Conservation (phyloP, 176 grass and related monocot genomes). For the Avena sativa region DNA sequence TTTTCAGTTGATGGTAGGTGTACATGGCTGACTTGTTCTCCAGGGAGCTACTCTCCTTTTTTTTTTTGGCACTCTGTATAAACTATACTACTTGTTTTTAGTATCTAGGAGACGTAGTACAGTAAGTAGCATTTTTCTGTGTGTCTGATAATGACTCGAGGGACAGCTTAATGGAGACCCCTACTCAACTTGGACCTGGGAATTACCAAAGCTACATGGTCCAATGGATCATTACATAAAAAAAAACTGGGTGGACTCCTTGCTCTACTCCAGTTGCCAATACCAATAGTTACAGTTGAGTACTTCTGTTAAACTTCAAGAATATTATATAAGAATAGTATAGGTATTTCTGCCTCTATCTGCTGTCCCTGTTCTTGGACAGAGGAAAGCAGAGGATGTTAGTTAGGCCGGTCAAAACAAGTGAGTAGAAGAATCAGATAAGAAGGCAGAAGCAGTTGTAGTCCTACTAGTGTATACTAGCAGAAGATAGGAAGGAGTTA, state of each 20-base stretch:
- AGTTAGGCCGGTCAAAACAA: conserved; percentile 35
- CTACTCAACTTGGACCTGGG: conserved; percentile 27
- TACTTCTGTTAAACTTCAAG: not conserved
- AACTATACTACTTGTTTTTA: not conserved
- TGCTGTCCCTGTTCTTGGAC: conserved; percentile 6
- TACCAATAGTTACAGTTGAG: not conserved
- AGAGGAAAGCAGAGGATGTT: conserved; percentile 1
- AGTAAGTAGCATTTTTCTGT: conserved; percentile 8
- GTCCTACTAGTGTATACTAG: not conserved
- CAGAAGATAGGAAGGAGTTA: conserved; percentile 17
- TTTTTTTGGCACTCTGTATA: not conserved
- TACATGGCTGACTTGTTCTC: not conserved
- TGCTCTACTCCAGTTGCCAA: not conserved
- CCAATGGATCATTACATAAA: not conserved
- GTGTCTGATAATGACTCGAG: not conserved
- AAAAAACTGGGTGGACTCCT: conserved; percentile 12
- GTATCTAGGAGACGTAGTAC: not conserved
- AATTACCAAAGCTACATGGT: conserved; percentile 11
- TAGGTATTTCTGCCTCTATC: not conserved
- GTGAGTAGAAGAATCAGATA: conserved; percentile 24
- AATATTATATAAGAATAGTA: not conserved
- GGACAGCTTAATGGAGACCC: not conserved
- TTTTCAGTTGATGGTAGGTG: conserved; percentile 16
- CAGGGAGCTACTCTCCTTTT: not conserved
- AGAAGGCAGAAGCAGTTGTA: conserved; percentile 26